Conservation (phyloP, 2,329 filamentous ascomycete species). For the Penicillium sp. region DNA sequence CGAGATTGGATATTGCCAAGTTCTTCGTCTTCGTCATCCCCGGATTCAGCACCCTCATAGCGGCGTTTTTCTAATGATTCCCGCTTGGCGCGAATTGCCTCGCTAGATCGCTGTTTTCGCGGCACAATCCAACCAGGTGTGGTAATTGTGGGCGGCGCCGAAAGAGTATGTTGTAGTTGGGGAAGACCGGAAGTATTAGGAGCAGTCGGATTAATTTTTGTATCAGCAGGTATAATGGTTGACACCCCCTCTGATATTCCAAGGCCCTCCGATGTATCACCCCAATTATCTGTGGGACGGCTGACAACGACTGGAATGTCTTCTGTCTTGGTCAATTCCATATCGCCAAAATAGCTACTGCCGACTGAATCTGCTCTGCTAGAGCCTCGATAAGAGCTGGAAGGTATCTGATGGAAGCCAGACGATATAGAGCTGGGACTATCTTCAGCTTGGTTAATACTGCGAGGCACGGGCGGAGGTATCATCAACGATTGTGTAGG, state of each 20-base stretch:
- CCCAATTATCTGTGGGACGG: slow-evolving; percentile 74
- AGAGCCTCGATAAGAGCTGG: slow-evolving; percentile 71
- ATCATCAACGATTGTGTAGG: slow-evolving; percentile 55
- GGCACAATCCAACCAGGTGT: slow-evolving; percentile 31
- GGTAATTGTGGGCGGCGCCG: slow-evolving; percentile 49
- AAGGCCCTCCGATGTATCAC: slow-evolving; percentile 61
- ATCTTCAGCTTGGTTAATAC: slow-evolving; percentile 64
- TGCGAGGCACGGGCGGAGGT: slow-evolving; percentile 57
- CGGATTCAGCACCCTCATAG: slow-evolving; percentile 75
- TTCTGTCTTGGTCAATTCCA: slow-evolving; percentile 72
- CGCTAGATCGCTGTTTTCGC: slow-evolving; percentile 64
- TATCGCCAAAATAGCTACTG: slow-evolving; percentile 77
- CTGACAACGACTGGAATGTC: slow-evolving; percentile 73
- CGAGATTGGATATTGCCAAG: slow-evolving; percentile 55
- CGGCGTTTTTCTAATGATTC: slow-evolving; percentile 70
- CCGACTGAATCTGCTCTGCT: slow-evolving; percentile 86
- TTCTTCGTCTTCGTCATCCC: slow-evolving; percentile 93
- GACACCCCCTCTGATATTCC: slow-evolving; percentile 65
- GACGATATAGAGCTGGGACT: slow-evolving; percentile 81
- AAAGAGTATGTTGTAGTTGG: slow-evolving; percentile 58
- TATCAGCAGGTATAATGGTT: slow-evolving; percentile 19
- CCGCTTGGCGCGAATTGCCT: slow-evolving; percentile 70
- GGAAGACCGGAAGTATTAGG: slow-evolving; percentile 41
- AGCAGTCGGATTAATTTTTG: slow-evolving; percentile 15
- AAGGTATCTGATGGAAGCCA: slow-evolving; percentile 63